phyloP scores from a whole-genome alignment of 306 rosid genomes.

The Cicer bijugum region DNA sequence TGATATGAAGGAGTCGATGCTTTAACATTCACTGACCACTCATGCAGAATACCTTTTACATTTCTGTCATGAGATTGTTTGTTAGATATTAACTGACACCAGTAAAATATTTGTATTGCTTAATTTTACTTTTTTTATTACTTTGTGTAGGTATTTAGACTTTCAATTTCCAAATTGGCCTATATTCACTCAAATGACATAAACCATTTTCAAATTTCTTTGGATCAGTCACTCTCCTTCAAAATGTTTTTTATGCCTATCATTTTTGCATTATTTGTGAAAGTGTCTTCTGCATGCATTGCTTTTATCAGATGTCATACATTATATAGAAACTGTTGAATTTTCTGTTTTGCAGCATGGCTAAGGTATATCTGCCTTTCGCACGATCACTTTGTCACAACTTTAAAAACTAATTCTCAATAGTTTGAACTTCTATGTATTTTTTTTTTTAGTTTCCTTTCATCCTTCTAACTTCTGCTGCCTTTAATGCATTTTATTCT shows the following conservation, averaged over 20 bases:
- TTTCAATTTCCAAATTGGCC: not conserved
- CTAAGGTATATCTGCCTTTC: constrained; percentile 1
- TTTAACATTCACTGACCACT: not conserved
- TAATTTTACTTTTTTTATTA: not conserved
- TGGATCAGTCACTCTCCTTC: constrained; percentile 11
- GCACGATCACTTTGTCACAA: not conserved
- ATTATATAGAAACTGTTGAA: not conserved
- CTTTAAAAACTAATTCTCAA: not conserved
- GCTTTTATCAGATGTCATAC: not conserved
- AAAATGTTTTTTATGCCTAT: not conserved
- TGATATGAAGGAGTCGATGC: not conserved
- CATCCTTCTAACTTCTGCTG: not conserved
- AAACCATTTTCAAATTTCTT: not conserved
- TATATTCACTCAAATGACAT: constrained; percentile 8
- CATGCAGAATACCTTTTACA: not conserved
- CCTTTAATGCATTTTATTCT: not conserved
- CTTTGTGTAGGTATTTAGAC: not conserved
- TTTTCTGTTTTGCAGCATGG: not conserved
- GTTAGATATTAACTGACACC: not conserved
- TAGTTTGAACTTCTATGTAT: not conserved
- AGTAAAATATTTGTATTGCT: not conserved
- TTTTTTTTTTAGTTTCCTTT: not conserved
- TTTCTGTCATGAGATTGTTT: not conserved
- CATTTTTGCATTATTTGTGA: not conserved
- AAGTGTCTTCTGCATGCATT: not conserved